Percentiles rank a stretch among this genome's conserved stretches.
Evolutionary conservation across 257 asterid genomes (phyloP).

Genomic region (Solanum virginianum): DNA sequence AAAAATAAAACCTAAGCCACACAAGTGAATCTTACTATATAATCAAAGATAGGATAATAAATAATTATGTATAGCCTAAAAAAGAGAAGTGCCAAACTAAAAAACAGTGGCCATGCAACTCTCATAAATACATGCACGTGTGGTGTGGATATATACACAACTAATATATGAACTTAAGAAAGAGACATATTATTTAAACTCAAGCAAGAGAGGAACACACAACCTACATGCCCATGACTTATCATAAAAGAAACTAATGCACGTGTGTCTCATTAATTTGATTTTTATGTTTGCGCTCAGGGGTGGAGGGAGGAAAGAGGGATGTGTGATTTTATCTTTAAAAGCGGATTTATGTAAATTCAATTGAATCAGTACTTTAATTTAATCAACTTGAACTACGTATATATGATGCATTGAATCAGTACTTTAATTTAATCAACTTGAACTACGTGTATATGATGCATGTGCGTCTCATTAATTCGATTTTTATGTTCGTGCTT

Average conservation of each 20-base stretch:
- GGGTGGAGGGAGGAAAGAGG: not conserved
- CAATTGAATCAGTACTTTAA: no score
- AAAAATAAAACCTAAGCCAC: not conserved
- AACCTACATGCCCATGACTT: not conserved
- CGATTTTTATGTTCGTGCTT: not conserved
- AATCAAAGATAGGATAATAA: not conserved
- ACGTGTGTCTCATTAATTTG: conserved; percentile 42
- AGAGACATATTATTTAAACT: not conserved
- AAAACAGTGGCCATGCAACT: not conserved
- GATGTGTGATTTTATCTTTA: no score
- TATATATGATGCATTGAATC: no score
- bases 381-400: no score
- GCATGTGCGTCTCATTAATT: not conserved
- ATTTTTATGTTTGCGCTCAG: not conserved
- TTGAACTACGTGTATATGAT: no score
- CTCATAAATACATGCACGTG: not conserved
- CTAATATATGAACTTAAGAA: not conserved
- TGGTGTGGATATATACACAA: not conserved
- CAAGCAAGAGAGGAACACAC: not conserved
- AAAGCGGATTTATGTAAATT: no score
- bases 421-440: no score
- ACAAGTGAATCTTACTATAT: not conserved
- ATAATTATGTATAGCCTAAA: not conserved
- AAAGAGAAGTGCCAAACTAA: not conserved
- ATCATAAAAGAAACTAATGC: conserved; percentile 8